phyloP scores from a whole-genome alignment of 306 rosid species.

The Fragaria ananassa region DNA sequence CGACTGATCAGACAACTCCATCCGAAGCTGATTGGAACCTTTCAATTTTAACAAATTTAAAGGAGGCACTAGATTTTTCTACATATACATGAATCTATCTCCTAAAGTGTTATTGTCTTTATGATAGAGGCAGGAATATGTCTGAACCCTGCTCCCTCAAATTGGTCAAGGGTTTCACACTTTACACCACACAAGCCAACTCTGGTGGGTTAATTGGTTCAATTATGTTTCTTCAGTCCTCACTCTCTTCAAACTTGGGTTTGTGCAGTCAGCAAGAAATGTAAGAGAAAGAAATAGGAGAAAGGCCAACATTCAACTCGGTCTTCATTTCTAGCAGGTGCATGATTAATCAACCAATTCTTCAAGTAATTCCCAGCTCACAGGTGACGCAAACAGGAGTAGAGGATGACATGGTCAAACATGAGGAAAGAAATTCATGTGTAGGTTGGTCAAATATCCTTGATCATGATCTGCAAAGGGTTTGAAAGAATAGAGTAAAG shows the following conservation, averaged over 20 bases:
- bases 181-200: background rate
- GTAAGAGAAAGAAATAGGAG: background rate
- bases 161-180: background rate
- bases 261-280: background rate
- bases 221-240: background rate
- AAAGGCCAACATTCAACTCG: background rate
- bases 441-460: constrained; percentile 3
- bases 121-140: background rate
- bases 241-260: background rate
- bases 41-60: background rate
- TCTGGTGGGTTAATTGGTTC: too few relatives aligned
- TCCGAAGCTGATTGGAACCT: background rate
- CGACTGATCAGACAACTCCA: background rate
- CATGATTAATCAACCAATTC: background rate
- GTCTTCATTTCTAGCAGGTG: background rate
- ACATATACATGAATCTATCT: background rate
- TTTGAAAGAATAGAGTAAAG: background rate
- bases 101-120: background rate
- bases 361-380: background rate
- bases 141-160: background rate
- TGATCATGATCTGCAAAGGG: background rate
- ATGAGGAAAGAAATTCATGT: background rate
- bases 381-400: constrained; percentile 1
- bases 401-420: constrained; percentile 7
- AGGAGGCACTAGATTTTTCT: background rate